Base-by-base conservation (phyloP, 2,329 filamentous ascomycete species). In the Cladorrhinum sp. region DNA sequence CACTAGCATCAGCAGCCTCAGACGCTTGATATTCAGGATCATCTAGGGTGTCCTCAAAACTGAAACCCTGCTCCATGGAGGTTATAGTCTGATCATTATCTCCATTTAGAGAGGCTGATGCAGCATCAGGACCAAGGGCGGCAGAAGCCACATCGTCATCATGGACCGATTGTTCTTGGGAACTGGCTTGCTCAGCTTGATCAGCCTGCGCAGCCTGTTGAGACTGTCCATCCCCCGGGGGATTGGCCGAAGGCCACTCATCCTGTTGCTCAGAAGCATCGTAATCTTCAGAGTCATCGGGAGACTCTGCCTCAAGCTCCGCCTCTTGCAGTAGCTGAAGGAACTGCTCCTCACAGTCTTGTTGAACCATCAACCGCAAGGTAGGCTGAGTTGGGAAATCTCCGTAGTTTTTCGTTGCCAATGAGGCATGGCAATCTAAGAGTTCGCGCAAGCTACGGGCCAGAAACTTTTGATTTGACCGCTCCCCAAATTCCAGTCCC, bases 401-500 rank as follows among this genome's bases (percentile, higher is more conserved):
- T 3, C 55, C 58, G 10, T 18, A 45, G 8, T 65, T 60, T 53
- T 55, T 65, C 41, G 49, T 49, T 24, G 58, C 50, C 3, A 69
- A 51, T n/a, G 63, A 53, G 22, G 57, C 54, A 55, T 66, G 65
- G 38, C 66, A 66, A 38, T 66, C 60, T 18, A 69, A 59, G n/a
- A 69, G 61, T 50, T 70, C 66, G 50, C 64, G 66, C 27, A 70
- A 64, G 41, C 41, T 68, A 29, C 67, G 64, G 8, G 25, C 32
- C 32, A 70, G 50, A 41, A 70, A 70, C 45, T 62, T 63, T 38
- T 62, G 53, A 45, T 55, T 65, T 1, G 67, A 68, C 16, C 60
- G 61, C 55, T 83, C 80, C 20, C 78, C 73, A 68, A 83, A 82
- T 68, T 83, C 80, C 29, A 84, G 72, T 8, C 79, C 79, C 45